A percentile compares a stretch with the other conserved stretches of the same genome.
Evolutionary conservation across 345 rosid genomes (phyloP).

Genomic region (Cochlearia excelsa): DNA sequence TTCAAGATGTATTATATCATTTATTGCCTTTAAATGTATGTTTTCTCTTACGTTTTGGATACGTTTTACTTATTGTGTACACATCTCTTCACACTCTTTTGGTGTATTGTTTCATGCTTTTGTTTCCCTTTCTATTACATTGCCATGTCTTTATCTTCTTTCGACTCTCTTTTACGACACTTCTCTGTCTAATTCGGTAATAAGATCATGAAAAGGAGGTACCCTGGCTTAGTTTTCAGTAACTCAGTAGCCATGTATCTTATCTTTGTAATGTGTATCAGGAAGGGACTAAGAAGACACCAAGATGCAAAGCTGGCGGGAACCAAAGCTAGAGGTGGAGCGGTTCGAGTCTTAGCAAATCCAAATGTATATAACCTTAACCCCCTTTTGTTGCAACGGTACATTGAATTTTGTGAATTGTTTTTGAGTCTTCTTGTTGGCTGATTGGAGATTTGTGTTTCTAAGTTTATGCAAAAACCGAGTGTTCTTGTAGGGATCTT

Average conservation of each 20-base stretch:
- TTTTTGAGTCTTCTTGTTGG: neutral
- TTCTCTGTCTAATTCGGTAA: constrained; percentile 8
- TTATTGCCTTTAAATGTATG: constrained; percentile 12
- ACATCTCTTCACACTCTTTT: constrained; percentile 22
- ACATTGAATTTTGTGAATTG: constrained; percentile 13
- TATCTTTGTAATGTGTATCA: constrained; percentile 4
- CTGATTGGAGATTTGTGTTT: constrained; percentile 8
- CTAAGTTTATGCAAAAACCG: too few species aligned
- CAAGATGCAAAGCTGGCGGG: constrained; percentile 34
- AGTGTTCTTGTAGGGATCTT: constrained; percentile 16
- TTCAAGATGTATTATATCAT: neutral
- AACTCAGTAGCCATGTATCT: neutral
- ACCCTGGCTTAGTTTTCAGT: neutral
- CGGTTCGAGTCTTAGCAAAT: constrained; percentile 58
- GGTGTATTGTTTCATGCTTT: constrained; percentile 2
- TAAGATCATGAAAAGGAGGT: neutral
- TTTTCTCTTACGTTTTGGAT: constrained; percentile 20
- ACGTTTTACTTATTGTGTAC: constrained; percentile 17
- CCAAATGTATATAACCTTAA: constrained; percentile 64
- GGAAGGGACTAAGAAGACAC: constrained; percentile 41
- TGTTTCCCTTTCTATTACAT: neutral
- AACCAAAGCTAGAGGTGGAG: constrained; percentile 48
- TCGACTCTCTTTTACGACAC: too few species aligned
- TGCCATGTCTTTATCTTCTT: neutral
- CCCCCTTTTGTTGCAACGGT: constrained; percentile 30